These are phyloP conservation scores for Stagonosporopsis cucurbitacearum DNA, from an alignment of 2,329 filamentous ascomycete genomes.

Conservation along the genomic window DNA sequence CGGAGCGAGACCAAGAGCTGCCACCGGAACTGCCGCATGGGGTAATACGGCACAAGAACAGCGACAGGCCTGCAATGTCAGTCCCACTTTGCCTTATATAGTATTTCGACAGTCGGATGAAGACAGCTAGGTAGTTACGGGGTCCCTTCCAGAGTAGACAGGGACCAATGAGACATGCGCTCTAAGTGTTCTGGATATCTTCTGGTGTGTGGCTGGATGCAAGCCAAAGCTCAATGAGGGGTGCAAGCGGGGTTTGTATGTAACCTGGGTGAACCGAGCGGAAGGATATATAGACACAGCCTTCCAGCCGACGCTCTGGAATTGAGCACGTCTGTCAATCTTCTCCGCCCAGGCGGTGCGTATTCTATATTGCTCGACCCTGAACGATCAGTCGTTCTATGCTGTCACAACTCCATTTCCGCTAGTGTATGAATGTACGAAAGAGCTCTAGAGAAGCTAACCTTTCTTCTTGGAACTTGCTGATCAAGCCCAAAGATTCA, in stretches of 20 bases:
- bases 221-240: conserved; percentile 15
- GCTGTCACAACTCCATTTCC: neutral
- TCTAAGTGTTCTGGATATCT: neutral
- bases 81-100: neutral
- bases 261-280: conserved; percentile 16
- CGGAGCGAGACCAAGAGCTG: conserved; percentile 17
- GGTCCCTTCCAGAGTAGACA: neutral
- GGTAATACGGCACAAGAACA: conserved; percentile 17
- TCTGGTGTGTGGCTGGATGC: conserved; percentile 10
- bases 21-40: conserved; percentile 13
- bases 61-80: neutral
- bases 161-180: neutral
- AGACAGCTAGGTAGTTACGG: neutral
- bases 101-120: conserved; percentile 3
- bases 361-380: neutral
- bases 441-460: neutral
- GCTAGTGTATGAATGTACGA: neutral
- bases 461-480: neutral
- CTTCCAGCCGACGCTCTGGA: neutral
- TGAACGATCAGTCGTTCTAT: neutral
- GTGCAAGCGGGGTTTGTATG: conserved; percentile 18
- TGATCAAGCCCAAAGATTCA: neutral
- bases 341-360: neutral
- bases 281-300: conserved; percentile 18
- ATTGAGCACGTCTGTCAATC: neutral